Percentiles rank a stretch among this genome's conserved stretches.
phyloP scores from a whole-genome alignment of 768 basidiomycete species.

The Suillus hirtellus region DNA sequence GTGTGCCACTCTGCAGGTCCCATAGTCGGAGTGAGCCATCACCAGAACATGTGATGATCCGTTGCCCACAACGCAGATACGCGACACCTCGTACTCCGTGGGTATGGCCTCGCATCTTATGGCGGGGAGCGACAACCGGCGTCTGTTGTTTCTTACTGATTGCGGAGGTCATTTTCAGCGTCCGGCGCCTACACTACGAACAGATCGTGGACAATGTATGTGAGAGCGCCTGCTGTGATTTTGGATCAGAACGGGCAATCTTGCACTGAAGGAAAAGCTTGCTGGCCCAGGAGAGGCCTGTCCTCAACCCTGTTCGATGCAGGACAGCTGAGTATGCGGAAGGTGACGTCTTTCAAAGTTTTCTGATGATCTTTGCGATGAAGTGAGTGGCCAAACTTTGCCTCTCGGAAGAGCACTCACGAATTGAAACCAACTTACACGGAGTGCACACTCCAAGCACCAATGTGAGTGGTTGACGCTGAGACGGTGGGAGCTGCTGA shows the following conservation, averaged over 20 bases:
- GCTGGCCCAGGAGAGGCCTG: not conserved
- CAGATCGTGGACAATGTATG: not conserved
- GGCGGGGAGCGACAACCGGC: not conserved
- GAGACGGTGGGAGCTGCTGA: not conserved
- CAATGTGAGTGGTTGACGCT: not conserved
- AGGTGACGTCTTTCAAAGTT: not conserved
- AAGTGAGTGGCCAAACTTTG: not conserved
- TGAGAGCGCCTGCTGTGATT: not conserved
- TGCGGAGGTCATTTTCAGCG: not conserved
- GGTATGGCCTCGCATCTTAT: not conserved
- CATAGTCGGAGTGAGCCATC: slow-evolving; percentile 2
- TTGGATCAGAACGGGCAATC: not conserved
- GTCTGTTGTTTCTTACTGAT: not conserved
- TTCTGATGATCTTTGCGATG: not conserved
- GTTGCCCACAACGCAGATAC: not conserved
- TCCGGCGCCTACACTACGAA: not conserved
- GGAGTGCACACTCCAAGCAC: not conserved
- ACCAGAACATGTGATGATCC: not conserved
- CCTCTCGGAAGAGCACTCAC: not conserved
- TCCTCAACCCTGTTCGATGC: not conserved
- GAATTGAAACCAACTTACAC: not conserved
- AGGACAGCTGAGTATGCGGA: not conserved
- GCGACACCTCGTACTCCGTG: not conserved
- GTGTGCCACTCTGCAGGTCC: not conserved
- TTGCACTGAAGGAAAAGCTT: not conserved